Conservation (phyloP, 306 rosid genomes). For the Quercus aquifolioides region DNA sequence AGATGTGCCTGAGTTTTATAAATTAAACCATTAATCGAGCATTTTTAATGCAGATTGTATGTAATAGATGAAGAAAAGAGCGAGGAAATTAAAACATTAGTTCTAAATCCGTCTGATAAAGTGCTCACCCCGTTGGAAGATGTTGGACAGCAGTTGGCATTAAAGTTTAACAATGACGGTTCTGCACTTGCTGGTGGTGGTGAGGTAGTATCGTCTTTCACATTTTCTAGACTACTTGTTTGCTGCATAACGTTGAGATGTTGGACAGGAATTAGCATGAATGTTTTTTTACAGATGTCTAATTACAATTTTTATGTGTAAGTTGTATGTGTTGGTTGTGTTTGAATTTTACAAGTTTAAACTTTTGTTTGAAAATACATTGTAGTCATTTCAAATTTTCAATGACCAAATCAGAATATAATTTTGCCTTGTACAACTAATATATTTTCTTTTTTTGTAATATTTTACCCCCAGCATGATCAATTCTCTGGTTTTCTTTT, state of each 20-base stretch:
- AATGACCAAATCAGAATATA: background rate
- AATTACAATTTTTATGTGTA: too few relatives aligned
- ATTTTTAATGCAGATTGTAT: constrained; percentile 55
- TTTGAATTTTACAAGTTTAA: background rate
- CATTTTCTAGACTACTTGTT: background rate
- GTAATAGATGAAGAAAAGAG: constrained; percentile 46
- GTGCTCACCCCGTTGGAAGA: constrained; percentile 49
- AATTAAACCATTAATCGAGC: background rate
- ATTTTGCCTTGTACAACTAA: background rate
- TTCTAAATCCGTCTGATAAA: constrained; percentile 49
- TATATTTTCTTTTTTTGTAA: background rate
- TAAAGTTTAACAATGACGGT: constrained; percentile 70
- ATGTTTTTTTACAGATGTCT: background rate
- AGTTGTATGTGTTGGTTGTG: background rate
- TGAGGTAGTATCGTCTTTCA: constrained; percentile 53
- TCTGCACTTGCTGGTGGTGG: constrained; percentile 82
- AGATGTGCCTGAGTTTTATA: background rate
- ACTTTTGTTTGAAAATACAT: background rate
- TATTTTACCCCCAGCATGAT: background rate
- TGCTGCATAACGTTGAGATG: constrained; percentile 1
- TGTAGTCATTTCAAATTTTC: too few relatives aligned
- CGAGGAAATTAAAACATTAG: constrained; percentile 36
- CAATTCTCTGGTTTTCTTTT: background rate
- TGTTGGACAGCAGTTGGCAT: constrained; percentile 78
- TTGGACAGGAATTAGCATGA: background rate